Conservation (phyloP, 805 yeast species). For the Blastobotrys mokoenaii region DNA sequence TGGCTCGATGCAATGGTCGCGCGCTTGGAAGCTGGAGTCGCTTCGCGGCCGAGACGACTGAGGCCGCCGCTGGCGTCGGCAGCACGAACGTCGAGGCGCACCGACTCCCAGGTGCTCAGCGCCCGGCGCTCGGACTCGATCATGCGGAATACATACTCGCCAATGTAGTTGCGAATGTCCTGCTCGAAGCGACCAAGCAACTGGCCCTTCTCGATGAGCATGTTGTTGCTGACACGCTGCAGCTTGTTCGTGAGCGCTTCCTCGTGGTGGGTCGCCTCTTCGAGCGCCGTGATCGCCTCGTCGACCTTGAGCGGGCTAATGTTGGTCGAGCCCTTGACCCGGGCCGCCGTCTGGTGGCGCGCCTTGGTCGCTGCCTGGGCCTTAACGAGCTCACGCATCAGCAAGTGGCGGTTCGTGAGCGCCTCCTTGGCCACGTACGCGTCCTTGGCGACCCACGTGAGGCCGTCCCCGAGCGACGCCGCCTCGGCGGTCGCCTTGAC, state of each 20-base stretch:
- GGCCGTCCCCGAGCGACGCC: slow-evolving; percentile 70
- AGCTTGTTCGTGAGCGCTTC: slow-evolving; percentile 70
- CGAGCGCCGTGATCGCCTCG: slow-evolving; percentile 74
- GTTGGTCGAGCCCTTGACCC: slow-evolving; percentile 60
- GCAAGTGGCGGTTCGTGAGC: slow-evolving; percentile 79
- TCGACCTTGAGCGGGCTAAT: slow-evolving; percentile 85
- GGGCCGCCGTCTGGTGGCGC: slow-evolving; percentile 61
- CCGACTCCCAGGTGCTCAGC: slow-evolving; percentile 61
- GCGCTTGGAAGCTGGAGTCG: slow-evolving; percentile 32
- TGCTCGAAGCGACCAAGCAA: slow-evolving; percentile 51
- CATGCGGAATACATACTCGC: slow-evolving; percentile 53
- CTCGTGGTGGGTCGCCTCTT: slow-evolving; percentile 68
- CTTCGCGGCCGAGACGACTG: slow-evolving; percentile 71
- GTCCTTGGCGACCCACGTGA: slow-evolving; percentile 57
- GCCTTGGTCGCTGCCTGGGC: slow-evolving; percentile 68
- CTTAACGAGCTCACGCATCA: slow-evolving; percentile 79
- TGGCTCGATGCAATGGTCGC: slow-evolving; percentile 34
- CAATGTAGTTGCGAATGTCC: slow-evolving; percentile 46
- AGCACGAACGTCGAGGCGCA: slow-evolving; percentile 60
- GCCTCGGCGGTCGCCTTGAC: slow-evolving; percentile 62
- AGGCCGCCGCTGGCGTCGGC: slow-evolving; percentile 76
- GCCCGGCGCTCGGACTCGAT: slow-evolving; percentile 84
- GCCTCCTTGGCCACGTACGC: slow-evolving; percentile 87
- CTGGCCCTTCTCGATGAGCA: slow-evolving; percentile 63
- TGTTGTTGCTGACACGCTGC: slow-evolving; percentile 74